Conservation (phyloP, 257 asterid species). For the Jaltomata sinuosa region DNA sequence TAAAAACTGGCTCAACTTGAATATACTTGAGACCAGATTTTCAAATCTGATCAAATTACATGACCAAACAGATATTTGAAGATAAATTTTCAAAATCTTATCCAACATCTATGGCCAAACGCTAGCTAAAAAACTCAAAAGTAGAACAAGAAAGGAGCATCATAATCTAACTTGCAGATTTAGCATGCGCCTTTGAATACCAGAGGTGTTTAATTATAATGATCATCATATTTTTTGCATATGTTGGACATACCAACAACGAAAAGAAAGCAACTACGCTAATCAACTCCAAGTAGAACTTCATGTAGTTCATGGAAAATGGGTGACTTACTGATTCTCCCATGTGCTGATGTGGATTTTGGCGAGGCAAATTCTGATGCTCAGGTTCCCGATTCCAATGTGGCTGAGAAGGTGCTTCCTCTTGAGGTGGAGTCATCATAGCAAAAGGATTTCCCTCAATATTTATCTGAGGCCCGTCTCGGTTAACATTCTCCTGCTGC, state of each 20-base stretch:
- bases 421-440: constrained; percentile 24
- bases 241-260: neutral
- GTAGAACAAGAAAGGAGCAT: neutral
- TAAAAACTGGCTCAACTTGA: neutral
- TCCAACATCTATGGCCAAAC: neutral
- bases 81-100: neutral
- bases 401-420: constrained; percentile 24
- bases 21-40: no score
- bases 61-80: neutral
- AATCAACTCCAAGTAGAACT: neutral
- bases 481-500: constrained; percentile 28
- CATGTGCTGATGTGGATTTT: constrained; percentile 24
- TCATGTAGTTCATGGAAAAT: neutral
- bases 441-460: constrained; percentile 26
- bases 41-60: no score
- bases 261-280: neutral
- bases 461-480: constrained; percentile 15
- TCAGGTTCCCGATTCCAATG: constrained; percentile 42
- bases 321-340: neutral
- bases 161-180: neutral
- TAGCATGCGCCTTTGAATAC: neutral
- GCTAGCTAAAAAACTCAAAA: neutral
- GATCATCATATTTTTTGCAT: neutral
- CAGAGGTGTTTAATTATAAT: neutral
- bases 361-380: constrained; percentile 31